Evolutionary conservation across 2,329 filamentous ascomycete species (phyloP), one percentile per base, ranked within the genome.

Genomic region (Ilyonectria sp.): DNA sequence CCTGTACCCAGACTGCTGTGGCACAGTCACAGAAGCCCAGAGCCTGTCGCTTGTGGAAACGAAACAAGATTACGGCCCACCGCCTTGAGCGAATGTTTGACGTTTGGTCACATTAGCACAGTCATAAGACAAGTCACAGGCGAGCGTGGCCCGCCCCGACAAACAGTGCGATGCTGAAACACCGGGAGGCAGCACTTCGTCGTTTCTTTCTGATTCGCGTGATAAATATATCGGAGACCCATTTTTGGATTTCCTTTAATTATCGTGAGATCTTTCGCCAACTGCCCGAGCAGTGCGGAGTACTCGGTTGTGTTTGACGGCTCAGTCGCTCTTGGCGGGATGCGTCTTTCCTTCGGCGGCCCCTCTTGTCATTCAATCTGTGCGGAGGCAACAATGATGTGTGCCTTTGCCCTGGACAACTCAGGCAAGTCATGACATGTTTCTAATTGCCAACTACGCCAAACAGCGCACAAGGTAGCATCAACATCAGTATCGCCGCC

Each of bases 1-100:
- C 35, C 44, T 15, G 19, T 15, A 46, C 47, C 62, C 50, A 52
- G 19, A 47, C 49, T 29, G 47, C 26, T 46, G 63, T 66, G 63
- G 53, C 47, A 66, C 58, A 58, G n/a, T 37, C 50, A 63, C 10
- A 63, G 43, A 33, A 49, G 53, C 10, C 46, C 56, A 53, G 44
- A 37, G 44, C 46, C 58, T 40, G 58, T 66, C 63, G 63, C 58
- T 66, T 61, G 52, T 8, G 46, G 63, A 62, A 47, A 55, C 19
- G 21, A 21, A 56, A 35, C 44, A 52, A 58, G 58, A 66, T 61
- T 66, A 53, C 29, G 63, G 55, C 54, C 29, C 58, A 62, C 63
- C 61, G 52, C 52, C 29, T 29, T 57, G 53, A 53, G 47, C 21
- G 37, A 35, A 21, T 54, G 58, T 61, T 57, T 58, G 63, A 52